Evolutionary conservation across 2,329 filamentous ascomycete species (phyloP).

Genomic region (Cytospora leucostoma): DNA sequence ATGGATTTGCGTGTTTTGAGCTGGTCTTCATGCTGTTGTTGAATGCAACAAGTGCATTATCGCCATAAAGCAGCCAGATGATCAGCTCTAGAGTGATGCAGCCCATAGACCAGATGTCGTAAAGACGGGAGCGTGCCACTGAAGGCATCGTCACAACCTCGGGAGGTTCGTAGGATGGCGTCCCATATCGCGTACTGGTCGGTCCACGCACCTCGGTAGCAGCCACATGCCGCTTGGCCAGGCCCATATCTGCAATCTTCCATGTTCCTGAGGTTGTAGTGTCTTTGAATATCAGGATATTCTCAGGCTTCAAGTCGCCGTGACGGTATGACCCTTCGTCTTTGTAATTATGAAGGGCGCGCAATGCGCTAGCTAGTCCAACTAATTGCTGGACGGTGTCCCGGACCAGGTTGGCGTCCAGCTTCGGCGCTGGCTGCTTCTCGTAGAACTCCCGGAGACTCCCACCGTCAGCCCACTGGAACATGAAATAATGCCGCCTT

Average conservation of each 20-base stretch:
- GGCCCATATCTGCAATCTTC: constrained; percentile 13
- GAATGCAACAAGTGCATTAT: not conserved
- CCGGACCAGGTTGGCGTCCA: not conserved
- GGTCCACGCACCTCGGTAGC: constrained; percentile 26
- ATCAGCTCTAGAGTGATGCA: constrained; percentile 36
- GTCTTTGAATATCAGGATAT: constrained; percentile 3
- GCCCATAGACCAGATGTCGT: constrained; percentile 38
- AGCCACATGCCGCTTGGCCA: constrained; percentile 13
- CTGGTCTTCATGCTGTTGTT: constrained; percentile 2
- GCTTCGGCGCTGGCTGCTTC: not conserved
- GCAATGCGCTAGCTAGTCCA: constrained; percentile 17
- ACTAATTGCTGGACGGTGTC: not conserved
- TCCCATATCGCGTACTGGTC: not conserved
- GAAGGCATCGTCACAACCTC: not conserved
- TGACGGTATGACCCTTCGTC: not conserved
- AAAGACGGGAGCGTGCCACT: constrained; percentile 29
- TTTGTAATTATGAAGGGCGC: constrained; percentile 3
- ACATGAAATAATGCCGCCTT: constrained; percentile 19
- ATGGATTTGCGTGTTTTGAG: not conserved
- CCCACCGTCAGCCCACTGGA: constrained; percentile 24
- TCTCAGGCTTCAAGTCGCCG: constrained; percentile 17
- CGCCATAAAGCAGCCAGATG: constrained; percentile 35
- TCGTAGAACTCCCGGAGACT: constrained; percentile 22
- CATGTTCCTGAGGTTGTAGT: not conserved
- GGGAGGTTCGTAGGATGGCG: constrained; percentile 12